Evolutionary conservation across 495 filamentous ascomycete genomes (phyloP).

Genomic region (Clohesyomyces aquaticus): DNA sequence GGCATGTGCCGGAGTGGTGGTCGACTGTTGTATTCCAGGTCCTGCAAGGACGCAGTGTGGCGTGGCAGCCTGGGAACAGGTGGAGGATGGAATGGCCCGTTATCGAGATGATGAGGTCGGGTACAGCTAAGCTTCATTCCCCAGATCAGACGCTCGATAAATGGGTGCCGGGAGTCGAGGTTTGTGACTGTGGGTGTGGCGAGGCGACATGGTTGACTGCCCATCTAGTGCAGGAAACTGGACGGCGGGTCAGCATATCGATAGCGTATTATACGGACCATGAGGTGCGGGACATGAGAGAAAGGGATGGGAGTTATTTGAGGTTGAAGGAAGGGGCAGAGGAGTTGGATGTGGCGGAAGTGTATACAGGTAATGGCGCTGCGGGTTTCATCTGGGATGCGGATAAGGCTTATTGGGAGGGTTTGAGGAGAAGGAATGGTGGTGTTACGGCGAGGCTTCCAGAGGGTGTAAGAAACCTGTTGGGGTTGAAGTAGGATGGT

Average conservation of each 20-base stretch:
- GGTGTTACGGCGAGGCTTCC: neutral
- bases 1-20: conserved; percentile 12
- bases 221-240: neutral
- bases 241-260: neutral
- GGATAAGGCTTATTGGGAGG: neutral
- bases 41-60: neutral
- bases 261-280: neutral
- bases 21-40: neutral
- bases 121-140: too few relatives aligned
- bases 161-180: neutral
- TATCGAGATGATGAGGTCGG: too few relatives aligned
- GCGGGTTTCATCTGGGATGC: neutral
- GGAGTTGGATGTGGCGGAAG: neutral
- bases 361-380: neutral
- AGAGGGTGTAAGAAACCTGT: neutral
- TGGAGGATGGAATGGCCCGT: conserved; percentile 24
- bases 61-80: conserved; percentile 16
- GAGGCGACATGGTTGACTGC: neutral
- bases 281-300: neutral
- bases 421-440: neutral
- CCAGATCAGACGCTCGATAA: too few relatives aligned
- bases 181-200: neutral
- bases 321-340: neutral
- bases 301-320: neutral
- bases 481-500: too few relatives aligned